Conservation (phyloP, 768 basidiomycete genomes). For the Agrocybe pediades region DNA sequence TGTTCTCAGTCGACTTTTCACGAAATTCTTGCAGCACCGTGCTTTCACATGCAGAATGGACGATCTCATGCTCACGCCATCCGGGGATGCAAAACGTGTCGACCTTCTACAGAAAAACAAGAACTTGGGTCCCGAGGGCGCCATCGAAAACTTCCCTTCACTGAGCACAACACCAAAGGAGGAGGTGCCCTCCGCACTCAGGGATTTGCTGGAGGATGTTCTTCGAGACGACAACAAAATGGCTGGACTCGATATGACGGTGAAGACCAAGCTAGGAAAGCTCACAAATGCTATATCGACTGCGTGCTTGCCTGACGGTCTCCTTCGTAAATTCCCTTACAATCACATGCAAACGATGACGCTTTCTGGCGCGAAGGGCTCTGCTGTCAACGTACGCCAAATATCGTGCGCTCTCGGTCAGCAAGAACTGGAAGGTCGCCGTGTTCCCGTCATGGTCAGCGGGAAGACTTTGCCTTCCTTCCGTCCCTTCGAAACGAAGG, state of each 20-base stretch:
- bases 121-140: slow-evolving; percentile 81
- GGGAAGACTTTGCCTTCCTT: slow-evolving; percentile 98
- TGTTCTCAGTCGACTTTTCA: slow-evolving; percentile 91
- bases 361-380: slow-evolving; percentile 96
- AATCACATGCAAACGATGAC: slow-evolving; percentile 99
- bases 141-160: slow-evolving; percentile 89
- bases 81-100: slow-evolving; percentile 71
- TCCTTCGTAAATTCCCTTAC: slow-evolving; percentile 92
- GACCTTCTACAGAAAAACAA: slow-evolving; percentile 67
- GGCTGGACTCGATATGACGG: slow-evolving; percentile 93
- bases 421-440: slow-evolving; percentile 97
- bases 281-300: slow-evolving; percentile 92
- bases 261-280: slow-evolving; percentile 82
- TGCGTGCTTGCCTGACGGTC: slow-evolving; percentile 79
- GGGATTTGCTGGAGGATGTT: slow-evolving; percentile 82
- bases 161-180: slow-evolving; percentile 49
- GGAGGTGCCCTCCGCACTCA: slow-evolving; percentile 60
- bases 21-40: slow-evolving; percentile 94
- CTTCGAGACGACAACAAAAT: slow-evolving; percentile 95
- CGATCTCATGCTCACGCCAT: slow-evolving; percentile 86
- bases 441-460: slow-evolving; percentile 98
- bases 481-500: slow-evolving; percentile 96
- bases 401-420: slow-evolving; percentile 98
- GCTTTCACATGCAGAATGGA: slow-evolving; percentile 99
- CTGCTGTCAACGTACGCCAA: slow-evolving; percentile 94